Percentiles rank a stretch among this genome's conserved stretches.
These are phyloP conservation scores for Saturnispora galanensis DNA, from an alignment of 805 yeast genomes.

Conservation along the genomic window DNA sequence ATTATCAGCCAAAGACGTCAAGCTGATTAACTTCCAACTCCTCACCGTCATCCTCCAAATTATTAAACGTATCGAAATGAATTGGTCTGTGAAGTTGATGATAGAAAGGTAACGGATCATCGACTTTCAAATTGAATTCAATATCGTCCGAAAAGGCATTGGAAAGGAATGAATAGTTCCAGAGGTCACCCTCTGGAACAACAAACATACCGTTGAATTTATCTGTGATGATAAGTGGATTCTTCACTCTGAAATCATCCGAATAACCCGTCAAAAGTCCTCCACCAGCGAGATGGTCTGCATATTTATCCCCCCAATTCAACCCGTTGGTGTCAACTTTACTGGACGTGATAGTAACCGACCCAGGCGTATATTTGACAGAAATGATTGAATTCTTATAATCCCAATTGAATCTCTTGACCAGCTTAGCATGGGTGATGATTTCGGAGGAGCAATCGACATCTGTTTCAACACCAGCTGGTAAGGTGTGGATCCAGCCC, in stretches of 20 bases:
- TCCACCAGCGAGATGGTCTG: slow-evolving; percentile 40
- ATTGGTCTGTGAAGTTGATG: slow-evolving; percentile 81
- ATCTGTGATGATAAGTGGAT: slow-evolving; percentile 68
- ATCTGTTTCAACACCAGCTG: slow-evolving; percentile 42
- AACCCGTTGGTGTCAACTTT: slow-evolving; percentile 54
- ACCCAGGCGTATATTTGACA: slow-evolving; percentile 74
- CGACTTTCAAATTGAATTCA: slow-evolving; percentile 56
- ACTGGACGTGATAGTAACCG: slow-evolving; percentile 65
- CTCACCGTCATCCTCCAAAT: slow-evolving; percentile 38
- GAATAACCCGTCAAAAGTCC: slow-evolving; percentile 69
- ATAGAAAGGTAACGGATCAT: slow-evolving; percentile 73
- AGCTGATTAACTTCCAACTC: slow-evolving; percentile 11
- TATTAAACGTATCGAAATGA: slow-evolving; percentile 71
- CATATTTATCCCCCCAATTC: slow-evolving; percentile 65
- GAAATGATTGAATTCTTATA: slow-evolving; percentile 44
- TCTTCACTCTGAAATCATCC: slow-evolving; percentile 44
- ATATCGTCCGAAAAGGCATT: slow-evolving; percentile 65
- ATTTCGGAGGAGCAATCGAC: slow-evolving; percentile 64
- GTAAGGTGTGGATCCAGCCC: slow-evolving; percentile 93
- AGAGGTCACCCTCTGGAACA: slow-evolving; percentile 74
- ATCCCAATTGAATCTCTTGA: slow-evolving; percentile 31
- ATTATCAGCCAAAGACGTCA: slow-evolving; percentile 8
- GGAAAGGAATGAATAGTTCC: slow-evolving; percentile 91
- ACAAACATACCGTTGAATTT: slow-evolving; percentile 70
- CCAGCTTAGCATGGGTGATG: slow-evolving; percentile 42